Evolutionary conservation across 805 yeast species (phyloP).

Genomic region (Komagataella kurtzmanii): DNA sequence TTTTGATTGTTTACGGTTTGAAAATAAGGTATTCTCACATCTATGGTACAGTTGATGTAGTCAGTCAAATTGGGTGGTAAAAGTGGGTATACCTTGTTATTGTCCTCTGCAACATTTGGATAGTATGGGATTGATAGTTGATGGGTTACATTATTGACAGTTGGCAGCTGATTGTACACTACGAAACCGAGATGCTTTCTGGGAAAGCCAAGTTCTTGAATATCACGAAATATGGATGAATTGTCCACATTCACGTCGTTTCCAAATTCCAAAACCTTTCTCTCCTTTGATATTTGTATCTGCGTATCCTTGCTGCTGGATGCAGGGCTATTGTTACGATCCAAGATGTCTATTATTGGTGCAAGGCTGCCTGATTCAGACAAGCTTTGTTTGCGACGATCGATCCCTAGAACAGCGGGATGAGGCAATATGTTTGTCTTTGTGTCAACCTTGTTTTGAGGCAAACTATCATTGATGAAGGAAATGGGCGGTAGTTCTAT

Average conservation of each 20-base stretch:
- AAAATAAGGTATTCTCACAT: slow-evolving; percentile 41
- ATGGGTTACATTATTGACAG: slow-evolving; percentile 21
- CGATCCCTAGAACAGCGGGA: not conserved
- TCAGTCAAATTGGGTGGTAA: slow-evolving; percentile 17
- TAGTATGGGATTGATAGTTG: slow-evolving; percentile 9
- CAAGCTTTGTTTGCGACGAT: not conserved
- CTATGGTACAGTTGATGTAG: slow-evolving; percentile 33
- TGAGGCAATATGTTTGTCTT: not conserved
- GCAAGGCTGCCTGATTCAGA: not conserved
- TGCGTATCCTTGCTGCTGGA: not conserved
- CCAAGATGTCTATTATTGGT: not conserved
- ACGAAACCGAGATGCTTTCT: slow-evolving; percentile 38
- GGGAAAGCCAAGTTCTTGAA: slow-evolving; percentile 9
- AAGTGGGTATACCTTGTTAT: slow-evolving; percentile 17
- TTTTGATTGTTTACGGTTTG: slow-evolving; percentile 24
- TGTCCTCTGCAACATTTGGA: slow-evolving; percentile 10
- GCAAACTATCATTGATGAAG: not conserved
- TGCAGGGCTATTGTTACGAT: not conserved
- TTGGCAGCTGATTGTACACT: slow-evolving; percentile 44
- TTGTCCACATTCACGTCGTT: slow-evolving; percentile 24
- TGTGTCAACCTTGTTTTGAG: not conserved
- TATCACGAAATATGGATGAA: slow-evolving; percentile 19
- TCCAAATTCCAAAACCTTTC: slow-evolving; percentile 12
- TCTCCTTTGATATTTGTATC: not conserved
- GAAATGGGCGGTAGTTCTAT: not conserved